These are phyloP conservation scores for Picea abies DNA, from an alignment of 83 land plant genomes.

Conservation along the genomic window DNA sequence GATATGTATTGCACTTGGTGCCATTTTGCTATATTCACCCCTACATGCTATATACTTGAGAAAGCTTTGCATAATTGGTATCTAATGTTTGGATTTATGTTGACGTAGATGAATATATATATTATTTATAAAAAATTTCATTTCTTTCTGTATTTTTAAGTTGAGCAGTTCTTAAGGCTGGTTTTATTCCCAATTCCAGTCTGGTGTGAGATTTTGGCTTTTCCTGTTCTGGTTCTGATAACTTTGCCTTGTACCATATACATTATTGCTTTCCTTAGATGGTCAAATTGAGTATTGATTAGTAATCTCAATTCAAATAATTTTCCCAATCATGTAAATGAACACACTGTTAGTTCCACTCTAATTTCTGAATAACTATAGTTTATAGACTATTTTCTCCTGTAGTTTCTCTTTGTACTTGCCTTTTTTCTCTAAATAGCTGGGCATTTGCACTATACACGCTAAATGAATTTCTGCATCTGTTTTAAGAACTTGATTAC, in stretches of 20 bases:
- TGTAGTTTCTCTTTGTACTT: background rate
- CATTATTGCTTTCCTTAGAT: background rate
- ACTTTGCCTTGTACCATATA: background rate
- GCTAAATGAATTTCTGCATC: background rate
- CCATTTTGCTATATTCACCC: no score
- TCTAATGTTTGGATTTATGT: no score
- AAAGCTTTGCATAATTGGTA: no score
- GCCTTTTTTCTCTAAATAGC: background rate
- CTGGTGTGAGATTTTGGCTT: no score
- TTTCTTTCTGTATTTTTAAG: no score
- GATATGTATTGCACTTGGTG: no score
- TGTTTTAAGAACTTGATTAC: background rate
- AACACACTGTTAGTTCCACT: background rate
- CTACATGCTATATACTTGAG: no score
- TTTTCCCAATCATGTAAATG: background rate
- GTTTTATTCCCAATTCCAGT: no score
- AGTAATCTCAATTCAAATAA: background rate
- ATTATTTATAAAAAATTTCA: no score
- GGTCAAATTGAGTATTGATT: background rate
- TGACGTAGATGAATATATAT: no score
- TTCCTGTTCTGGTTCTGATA: no score
- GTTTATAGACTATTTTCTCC: background rate
- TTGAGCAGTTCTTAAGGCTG: no score
- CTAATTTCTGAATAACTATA: background rate
- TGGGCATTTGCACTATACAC: background rate